Base-by-base conservation (phyloP, 1,284 basidiomycete species). In the Tilletia setariae region DNA sequence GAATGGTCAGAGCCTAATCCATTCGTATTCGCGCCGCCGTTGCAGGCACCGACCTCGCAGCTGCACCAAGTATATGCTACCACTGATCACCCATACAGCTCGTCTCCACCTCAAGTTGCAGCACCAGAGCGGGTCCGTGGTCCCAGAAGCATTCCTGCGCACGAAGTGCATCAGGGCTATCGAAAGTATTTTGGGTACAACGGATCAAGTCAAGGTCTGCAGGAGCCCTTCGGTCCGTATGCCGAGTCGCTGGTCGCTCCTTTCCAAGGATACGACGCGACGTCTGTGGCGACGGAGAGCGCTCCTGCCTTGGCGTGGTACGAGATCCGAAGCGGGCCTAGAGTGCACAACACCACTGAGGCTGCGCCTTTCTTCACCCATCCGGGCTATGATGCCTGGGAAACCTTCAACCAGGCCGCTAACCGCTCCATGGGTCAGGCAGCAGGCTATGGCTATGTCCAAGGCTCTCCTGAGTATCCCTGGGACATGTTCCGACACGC, bases 301-400 rank as follows among this genome's bases (percentile, higher is more conserved):
- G 30, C 28, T 16, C 30, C 56, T 7, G 30, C 56, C 28, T 30
- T 61, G 23, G 56, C 56, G 9, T 61, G 32, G 28, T 61, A 61
- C 56, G 56, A 61, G 32, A 30, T 61, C 13, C 56, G 56, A 2
- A 61, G 56, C 16, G 56, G 56, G 9, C 56, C 56, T 4, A 25
- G 56, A 6, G 28, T 61, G 56, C 56, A 61, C 19, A 40, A 21
- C 6, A 61, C 32, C 25, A 30, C 28, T 30, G 56, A 61, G 56
- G 28, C 56, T 16, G 56, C 56, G 25, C 56, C 56, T 19, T 61
- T 61, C 56, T n/a, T 61, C 28, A 61, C 56, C 15, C 56, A 61
- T 2, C 56, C 28, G 11, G 56, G 56, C 7, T 30, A 61, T 9
- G 56, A 61, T 32, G 56, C 25, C 2, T 61, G 56, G 56, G 56